Conservation (phyloP, 495 filamentous ascomycete genomes). For the Penicillium malachiteum region DNA sequence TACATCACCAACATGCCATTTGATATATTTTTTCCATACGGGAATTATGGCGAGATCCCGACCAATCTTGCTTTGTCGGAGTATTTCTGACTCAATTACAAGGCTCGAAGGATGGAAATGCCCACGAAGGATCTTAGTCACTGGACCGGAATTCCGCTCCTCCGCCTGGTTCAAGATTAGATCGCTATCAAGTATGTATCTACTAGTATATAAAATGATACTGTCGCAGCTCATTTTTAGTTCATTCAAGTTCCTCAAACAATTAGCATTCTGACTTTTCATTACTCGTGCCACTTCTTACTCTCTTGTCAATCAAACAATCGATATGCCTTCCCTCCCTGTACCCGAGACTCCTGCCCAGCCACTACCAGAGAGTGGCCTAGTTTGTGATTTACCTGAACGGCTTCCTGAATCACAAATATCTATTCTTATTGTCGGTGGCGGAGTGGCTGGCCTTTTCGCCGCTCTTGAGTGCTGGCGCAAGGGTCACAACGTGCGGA, state of each 20-base stretch:
- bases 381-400: background rate
- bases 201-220: no score
- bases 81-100: background rate
- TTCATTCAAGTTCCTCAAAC: no score
- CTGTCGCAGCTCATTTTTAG: no score
- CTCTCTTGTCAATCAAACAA: no score
- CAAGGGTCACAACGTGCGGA: conserved; percentile 19
- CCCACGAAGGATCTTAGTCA: no score
- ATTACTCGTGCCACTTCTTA: no score
- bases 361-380: background rate
- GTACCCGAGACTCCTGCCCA: background rate
- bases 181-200: no score
- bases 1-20: conserved; percentile 15
- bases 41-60: conserved; percentile 5
- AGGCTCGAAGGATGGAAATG: no score
- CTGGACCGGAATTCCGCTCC: no score
- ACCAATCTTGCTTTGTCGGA: background rate
- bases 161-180: no score
- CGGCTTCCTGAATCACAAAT: conserved; percentile 7
- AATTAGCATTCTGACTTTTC: no score
- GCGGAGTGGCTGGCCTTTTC: conserved; percentile 16
- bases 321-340: no score
- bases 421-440: conserved; percentile 14
- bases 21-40: conserved; percentile 15
- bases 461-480: conserved; percentile 19